Evolutionary conservation across 2,329 filamentous ascomycete species (phyloP), one percentile per base, ranked within the genome.

Genomic region (Zelopaecilomyces penicillatus): DNA sequence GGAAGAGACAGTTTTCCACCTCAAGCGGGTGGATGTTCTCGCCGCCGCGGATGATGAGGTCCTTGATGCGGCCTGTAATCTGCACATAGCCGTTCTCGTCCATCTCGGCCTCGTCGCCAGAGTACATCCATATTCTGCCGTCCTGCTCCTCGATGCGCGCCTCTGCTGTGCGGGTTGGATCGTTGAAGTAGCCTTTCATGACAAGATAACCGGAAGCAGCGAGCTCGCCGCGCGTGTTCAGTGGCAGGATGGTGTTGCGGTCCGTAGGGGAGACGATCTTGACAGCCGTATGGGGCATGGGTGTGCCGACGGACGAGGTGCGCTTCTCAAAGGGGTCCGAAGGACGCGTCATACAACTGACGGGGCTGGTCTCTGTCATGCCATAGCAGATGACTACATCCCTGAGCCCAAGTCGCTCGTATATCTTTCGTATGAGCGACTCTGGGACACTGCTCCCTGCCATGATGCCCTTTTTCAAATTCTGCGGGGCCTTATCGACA

Each of bases 1-100:
- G 77, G 49, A 95, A 80, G 5, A 97, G 73, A 53, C 82, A 91
- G 59, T 94, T 90, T 63, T 98, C 93, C 3, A 97, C 75, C 63
- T 97, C 93, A 5, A 95, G 72, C 0, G 93, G 93, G 62, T 95
- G 87, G 45, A 96, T 95, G 61, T 98, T 98, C 63, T 97, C 93
- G 27, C 93, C 93, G 29, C 87, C 91, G 28, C 88, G 79, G 60
- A 97, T 97, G 55, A 98, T 96, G 44, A 97, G 66, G 61, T 98
- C 93, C 65, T 97, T 97, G 59, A 95, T 91, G 11, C 90, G 75
- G 3, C 90, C 88, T 1, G 89, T 96, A 58, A 97, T 95, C 54
- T 78, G 77, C 2, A 96, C 78, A 60, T 89, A 97, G 2, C 91
- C 93, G 29, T 89, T 74, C 4, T 66, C 71, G 49, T 94, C 87